These are phyloP conservation scores for Allomyces macrogynus DNA, from an alignment of 192 early-diverging fungal species.

Conservation along the genomic window DNA sequence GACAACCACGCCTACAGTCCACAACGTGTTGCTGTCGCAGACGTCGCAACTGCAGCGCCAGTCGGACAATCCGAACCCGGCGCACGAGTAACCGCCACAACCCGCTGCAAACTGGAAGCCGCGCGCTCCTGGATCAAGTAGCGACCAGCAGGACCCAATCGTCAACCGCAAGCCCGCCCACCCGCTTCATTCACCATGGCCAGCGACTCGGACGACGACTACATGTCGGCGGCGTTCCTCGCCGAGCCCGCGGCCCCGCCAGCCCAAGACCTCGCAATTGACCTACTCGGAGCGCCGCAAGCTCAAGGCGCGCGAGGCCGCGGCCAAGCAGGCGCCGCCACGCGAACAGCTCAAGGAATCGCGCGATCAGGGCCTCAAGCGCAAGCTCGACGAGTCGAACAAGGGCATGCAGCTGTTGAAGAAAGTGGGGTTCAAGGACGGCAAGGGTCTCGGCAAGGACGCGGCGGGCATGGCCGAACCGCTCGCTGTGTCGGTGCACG, in stretches of 20 bases:
- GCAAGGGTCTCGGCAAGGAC: background rate
- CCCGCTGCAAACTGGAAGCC: too few relatives aligned
- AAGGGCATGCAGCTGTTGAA: slow-evolving; percentile 32
- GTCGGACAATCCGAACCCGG: too few relatives aligned
- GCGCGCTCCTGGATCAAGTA: too few relatives aligned
- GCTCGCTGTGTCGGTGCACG: background rate
- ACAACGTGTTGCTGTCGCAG: too few relatives aligned
- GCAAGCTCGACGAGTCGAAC: slow-evolving; percentile 3
- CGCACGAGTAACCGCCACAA: too few relatives aligned
- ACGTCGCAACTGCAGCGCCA: too few relatives aligned
- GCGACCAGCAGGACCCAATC: too few relatives aligned
- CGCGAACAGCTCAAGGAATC: background rate
- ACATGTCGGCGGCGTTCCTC: background rate
- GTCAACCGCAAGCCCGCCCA: too few relatives aligned
- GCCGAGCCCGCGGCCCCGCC: background rate
- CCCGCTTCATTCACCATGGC: too few relatives aligned
- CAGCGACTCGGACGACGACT: background rate
- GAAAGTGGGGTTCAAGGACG: slow-evolving; percentile 38
- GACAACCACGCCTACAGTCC: too few relatives aligned
- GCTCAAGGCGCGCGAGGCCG: background rate
- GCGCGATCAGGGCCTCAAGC: background rate
- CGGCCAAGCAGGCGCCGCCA: background rate
- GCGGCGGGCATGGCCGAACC: background rate
- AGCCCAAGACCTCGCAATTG: background rate
- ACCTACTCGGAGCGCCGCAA: background rate